phyloP scores from a whole-genome alignment of 129 eudicot species.

The Centaurea solstitialis region DNA sequence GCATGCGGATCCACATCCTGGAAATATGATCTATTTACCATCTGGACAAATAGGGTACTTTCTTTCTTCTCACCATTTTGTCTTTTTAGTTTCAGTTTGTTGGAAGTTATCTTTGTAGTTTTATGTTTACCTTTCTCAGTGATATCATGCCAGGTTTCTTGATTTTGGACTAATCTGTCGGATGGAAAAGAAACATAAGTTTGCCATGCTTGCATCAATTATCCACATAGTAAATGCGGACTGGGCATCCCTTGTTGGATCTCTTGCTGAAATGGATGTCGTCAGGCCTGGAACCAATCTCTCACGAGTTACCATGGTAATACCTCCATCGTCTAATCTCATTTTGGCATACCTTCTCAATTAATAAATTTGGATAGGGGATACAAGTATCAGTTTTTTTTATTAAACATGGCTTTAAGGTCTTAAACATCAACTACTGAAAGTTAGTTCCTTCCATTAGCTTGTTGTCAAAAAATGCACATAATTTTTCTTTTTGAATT shows the following conservation, averaged over 20 bases:
- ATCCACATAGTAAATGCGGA: constrained; percentile 96
- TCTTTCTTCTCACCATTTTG: background rate
- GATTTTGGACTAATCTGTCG: constrained; percentile 98
- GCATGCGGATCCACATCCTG: constrained; percentile 99
- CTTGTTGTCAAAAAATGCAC: constrained; percentile 12
- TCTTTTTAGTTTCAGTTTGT: background rate
- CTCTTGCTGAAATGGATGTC: constrained; percentile 86
- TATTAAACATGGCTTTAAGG: background rate
- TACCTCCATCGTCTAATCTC: background rate
- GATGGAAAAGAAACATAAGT: constrained; percentile 94
- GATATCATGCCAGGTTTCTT: constrained; percentile 61
- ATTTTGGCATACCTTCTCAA: background rate
- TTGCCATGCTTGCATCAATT: constrained; percentile 93
- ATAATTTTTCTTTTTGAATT: constrained; percentile 15
- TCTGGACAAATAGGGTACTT: constrained; percentile 88
- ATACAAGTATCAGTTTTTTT: background rate
- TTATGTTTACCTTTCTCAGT: constrained; percentile 14
- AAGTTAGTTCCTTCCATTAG: constrained; percentile 18
- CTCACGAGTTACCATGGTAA: constrained; percentile 86
- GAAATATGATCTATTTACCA: constrained; percentile 80
- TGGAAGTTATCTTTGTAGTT: constrained; percentile 20
- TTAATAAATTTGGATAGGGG: background rate
- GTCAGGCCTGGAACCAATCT: constrained; percentile 88
- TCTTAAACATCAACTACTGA: constrained; percentile 5
- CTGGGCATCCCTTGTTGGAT: constrained; percentile 90